A percentile compares a stretch with the other conserved stretches of the same genome.
Evolutionary conservation across 331 rosid genomes (phyloP).

Genomic region (Quercus phellos): DNA sequence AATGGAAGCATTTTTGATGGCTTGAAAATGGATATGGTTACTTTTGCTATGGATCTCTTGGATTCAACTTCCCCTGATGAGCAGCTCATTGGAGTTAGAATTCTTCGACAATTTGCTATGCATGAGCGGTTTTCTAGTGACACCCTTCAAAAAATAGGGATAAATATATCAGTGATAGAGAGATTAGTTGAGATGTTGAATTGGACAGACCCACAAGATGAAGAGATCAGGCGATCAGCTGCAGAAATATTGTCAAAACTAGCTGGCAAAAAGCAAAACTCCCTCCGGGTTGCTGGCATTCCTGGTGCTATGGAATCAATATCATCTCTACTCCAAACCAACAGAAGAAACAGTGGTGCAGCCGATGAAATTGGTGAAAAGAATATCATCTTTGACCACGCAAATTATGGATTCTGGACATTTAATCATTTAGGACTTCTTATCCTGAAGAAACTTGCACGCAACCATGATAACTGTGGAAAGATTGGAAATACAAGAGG

Average conservation of each 20-base stretch:
- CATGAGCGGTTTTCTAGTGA: conserved; percentile 57
- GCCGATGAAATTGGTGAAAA: conserved; percentile 80
- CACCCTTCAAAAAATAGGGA: conserved; percentile 84
- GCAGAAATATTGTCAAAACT: conserved; percentile 74
- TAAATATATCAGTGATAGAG: conserved; percentile 57
- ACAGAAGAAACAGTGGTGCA: conserved; percentile 48
- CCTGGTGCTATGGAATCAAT: conserved; percentile 96
- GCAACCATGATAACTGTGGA: conserved; percentile 83
- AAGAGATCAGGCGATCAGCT: conserved; percentile 72
- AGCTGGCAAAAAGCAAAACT: conserved; percentile 87
- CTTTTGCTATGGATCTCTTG: conserved; percentile 75
- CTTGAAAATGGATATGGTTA: conserved; percentile 86
- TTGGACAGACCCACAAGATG: conserved; percentile 77
- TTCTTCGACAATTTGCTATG: conserved; percentile 56
- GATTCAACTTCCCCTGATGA: conserved; percentile 78
- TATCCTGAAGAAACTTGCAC: conserved; percentile 77
- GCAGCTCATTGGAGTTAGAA: conserved; percentile 74
- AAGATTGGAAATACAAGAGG: conserved; percentile 93
- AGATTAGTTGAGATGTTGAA: conserved; percentile 91
- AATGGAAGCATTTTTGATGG: conserved; percentile 90
- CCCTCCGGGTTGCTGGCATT: conserved; percentile 75
- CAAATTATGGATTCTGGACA: conserved; percentile 61
- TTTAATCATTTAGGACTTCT: conserved; percentile 77
- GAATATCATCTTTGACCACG: conserved; percentile 43
- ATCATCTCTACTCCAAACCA: conserved; percentile 67